Evolutionary conservation across 2,329 filamentous ascomycete genomes (phyloP).

Genomic region (Pseudogymnoascus sp.): DNA sequence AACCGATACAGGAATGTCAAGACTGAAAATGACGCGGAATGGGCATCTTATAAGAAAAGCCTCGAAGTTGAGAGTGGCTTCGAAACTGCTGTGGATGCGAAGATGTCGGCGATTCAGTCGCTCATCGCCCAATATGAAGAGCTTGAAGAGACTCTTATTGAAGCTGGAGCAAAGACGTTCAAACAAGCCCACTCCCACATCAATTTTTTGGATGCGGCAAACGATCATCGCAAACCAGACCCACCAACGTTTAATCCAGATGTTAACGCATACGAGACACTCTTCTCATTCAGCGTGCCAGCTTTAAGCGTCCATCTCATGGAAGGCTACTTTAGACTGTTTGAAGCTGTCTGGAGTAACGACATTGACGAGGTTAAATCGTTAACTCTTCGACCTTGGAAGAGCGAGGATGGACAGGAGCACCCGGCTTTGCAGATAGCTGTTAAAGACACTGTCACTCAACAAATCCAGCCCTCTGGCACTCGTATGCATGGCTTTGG

Average conservation of each 20-base stretch:
- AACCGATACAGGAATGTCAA: constrained; percentile 12
- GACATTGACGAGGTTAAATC: constrained; percentile 57
- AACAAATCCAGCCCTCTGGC: not conserved
- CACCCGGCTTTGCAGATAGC: constrained; percentile 57
- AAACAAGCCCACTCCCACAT: constrained; percentile 52
- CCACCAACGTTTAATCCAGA: not conserved
- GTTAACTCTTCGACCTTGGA: constrained; percentile 53
- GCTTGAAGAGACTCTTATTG: constrained; percentile 46
- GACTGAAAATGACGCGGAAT: constrained; percentile 28
- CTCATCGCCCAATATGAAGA: constrained; percentile 43
- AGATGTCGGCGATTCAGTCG: constrained; percentile 44
- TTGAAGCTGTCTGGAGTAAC: constrained; percentile 66
- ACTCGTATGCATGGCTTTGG: not conserved
- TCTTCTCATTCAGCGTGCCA: constrained; percentile 18
- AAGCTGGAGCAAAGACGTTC: constrained; percentile 58
- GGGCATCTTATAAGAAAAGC: constrained; percentile 28
- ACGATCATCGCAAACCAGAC: not conserved
- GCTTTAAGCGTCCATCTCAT: constrained; percentile 44
- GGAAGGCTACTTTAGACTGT: constrained; percentile 56
- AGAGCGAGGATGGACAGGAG: constrained; percentile 35
- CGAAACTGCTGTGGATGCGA: constrained; percentile 36
- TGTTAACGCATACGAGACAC: constrained; percentile 16
- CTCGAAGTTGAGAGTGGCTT: constrained; percentile 25
- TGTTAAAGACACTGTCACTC: constrained; percentile 39
- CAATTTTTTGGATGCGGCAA: not conserved